A percentile compares a stretch with the other conserved stretches of the same genome.
phyloP scores from a whole-genome alignment of 192 early-diverging fungal species.

The Piromyces sp. region DNA sequence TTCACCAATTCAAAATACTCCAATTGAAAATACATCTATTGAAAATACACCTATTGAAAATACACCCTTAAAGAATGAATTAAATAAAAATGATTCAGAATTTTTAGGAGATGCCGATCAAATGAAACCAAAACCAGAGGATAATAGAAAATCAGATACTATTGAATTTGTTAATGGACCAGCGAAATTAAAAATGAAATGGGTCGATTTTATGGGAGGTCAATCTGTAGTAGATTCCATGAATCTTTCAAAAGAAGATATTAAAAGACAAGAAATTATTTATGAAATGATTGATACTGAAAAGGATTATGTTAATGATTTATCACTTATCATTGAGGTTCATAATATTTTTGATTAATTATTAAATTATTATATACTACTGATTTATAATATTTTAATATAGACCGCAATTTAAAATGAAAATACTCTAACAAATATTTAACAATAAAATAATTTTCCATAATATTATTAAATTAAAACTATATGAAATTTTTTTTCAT shows the following conservation, averaged over 20 bases:
- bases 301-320: conserved; percentile 74
- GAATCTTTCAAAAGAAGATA: conserved; percentile 30
- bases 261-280: conserved; percentile 84
- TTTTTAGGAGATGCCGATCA: background rate
- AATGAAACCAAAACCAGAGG: background rate
- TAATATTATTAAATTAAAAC: too few species aligned
- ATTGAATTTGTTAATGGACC: background rate
- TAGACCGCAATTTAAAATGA: too few species aligned
- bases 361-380: too few species aligned
- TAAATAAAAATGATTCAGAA: background rate
- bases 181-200: background rate
- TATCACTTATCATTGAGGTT: conserved; percentile 67
- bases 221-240: background rate
- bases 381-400: too few species aligned
- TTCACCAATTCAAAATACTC: too few species aligned
- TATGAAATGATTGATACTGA: conserved; percentile 84
- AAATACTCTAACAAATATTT: too few species aligned
- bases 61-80: background rate
- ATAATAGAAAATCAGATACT: background rate
- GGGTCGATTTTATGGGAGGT: background rate
- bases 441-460: too few species aligned
- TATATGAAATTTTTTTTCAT: too few species aligned
- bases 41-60: background rate
- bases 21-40: too few species aligned
- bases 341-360: too few species aligned